Conservation (phyloP, 352 stramenopile genomes). For the Thraustotheca clavata region DNA sequence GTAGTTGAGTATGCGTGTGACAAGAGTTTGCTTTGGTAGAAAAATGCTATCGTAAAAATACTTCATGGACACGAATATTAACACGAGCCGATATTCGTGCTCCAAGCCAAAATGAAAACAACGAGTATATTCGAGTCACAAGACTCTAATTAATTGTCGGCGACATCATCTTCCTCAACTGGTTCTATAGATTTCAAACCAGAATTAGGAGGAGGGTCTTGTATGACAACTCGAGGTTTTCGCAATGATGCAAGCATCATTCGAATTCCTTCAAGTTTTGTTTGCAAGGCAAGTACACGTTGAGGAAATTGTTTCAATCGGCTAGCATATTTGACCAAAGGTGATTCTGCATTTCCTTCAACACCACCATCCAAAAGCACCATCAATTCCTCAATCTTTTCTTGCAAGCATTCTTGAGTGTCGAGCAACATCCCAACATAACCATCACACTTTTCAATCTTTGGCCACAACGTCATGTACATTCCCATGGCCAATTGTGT, state of each 20-base stretch:
- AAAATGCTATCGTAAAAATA: slow-evolving; percentile 24
- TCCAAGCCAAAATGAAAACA: background rate
- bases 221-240: slow-evolving; percentile 21
- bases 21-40: slow-evolving; percentile 25
- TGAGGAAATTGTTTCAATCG: slow-evolving; percentile 58
- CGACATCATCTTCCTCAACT: background rate
- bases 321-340: slow-evolving; percentile 59
- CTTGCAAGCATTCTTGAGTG: slow-evolving; percentile 67
- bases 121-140: slow-evolving; percentile 12
- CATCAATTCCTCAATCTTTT: slow-evolving; percentile 97
- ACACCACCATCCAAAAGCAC: slow-evolving; percentile 92
- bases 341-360: slow-evolving; percentile 70
- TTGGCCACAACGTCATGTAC: slow-evolving; percentile 76
- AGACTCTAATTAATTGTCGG: background rate
- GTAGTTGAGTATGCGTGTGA: no score
- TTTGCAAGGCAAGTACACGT: slow-evolving; percentile 54
- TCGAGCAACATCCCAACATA: slow-evolving; percentile 63
- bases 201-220: background rate
- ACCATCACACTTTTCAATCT: slow-evolving; percentile 69
- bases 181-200: background rate
- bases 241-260: slow-evolving; percentile 40
- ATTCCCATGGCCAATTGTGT: slow-evolving; percentile 55
- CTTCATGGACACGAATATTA: background rate
- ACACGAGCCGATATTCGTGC: background rate
- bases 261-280: slow-evolving; percentile 62